phyloP scores from a whole-genome alignment of 129 eudicot genomes.

The Dittrichia graveolens region DNA sequence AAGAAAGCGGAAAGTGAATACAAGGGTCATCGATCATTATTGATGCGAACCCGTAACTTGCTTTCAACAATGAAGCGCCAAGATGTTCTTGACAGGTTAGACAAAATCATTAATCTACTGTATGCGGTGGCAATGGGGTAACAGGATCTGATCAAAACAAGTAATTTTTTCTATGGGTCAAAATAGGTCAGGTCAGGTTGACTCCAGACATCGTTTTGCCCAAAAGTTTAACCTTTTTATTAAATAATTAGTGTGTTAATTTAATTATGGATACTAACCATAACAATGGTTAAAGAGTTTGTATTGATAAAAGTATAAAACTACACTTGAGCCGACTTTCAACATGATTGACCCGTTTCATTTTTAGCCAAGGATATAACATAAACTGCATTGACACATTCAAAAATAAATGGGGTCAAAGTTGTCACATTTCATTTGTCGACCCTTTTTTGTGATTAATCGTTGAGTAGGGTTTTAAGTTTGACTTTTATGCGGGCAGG shows the following conservation, averaged over 20 bases:
- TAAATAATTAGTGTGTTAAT: neutral
- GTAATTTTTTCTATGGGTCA: neutral
- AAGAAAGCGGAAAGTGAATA: slow-evolving; percentile 88
- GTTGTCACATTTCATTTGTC: neutral
- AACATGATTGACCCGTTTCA: neutral
- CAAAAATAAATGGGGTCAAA: slow-evolving; percentile 1
- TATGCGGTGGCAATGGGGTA: neutral
- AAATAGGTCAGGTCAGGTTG: neutral
- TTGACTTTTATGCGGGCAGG: slow-evolving; percentile 47
- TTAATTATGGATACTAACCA: neutral
- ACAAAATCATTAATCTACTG: neutral
- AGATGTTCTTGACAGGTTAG: slow-evolving; percentile 84
- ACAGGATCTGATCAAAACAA: neutral
- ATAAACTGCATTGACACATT: neutral
- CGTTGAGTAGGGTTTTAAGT: neutral
- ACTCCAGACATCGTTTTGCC: neutral
- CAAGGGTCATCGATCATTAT: slow-evolving; percentile 83
- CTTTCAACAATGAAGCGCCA: slow-evolving; percentile 96
- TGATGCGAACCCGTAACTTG: slow-evolving; percentile 76
- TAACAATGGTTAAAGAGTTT: neutral
- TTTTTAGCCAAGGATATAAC: neutral
- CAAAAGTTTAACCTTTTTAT: neutral
- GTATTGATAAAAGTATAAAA: neutral
- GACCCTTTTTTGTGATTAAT: neutral
- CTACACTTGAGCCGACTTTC: neutral